Evolutionary conservation across 441 rosid species (phyloP).

Genomic region (Populus trichocarpa): DNA sequence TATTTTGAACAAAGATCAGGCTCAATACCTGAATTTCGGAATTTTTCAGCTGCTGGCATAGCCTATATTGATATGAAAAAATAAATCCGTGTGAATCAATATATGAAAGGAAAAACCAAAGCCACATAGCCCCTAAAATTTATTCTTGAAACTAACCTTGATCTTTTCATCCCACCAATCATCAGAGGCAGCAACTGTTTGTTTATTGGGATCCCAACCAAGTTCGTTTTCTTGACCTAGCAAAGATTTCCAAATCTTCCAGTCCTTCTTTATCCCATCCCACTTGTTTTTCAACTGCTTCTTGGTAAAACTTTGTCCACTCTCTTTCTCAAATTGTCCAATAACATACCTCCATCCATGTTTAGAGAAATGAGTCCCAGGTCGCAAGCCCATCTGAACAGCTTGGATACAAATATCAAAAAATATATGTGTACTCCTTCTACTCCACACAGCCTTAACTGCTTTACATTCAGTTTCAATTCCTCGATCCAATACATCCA

Average conservation of each 20-base stretch:
- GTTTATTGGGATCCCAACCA: constrained; percentile 9
- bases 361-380: constrained; percentile 13
- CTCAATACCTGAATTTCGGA: constrained; percentile 8
- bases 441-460: constrained; percentile 14
- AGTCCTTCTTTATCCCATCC: constrained; percentile 14
- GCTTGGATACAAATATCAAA: constrained; percentile 12
- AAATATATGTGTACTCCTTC: neutral
- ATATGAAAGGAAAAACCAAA: neutral
- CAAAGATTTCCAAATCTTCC: constrained; percentile 13
- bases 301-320: constrained; percentile 7
- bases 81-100: neutral
- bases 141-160: constrained; percentile 7
- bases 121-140: neutral
- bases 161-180: constrained; percentile 11
- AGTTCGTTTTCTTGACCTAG: neutral
- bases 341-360: constrained; percentile 13
- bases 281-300: constrained; percentile 16
- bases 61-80: neutral
- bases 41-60: constrained; percentile 11
- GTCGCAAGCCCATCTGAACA: constrained; percentile 10
- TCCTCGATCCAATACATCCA: neutral
- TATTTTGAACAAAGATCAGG: constrained; percentile 15
- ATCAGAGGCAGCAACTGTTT: constrained; percentile 7
- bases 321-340: constrained; percentile 9
- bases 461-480: neutral